Evolutionary conservation across 768 basidiomycete genomes (phyloP).

Genomic region (Leccinum variicolor): DNA sequence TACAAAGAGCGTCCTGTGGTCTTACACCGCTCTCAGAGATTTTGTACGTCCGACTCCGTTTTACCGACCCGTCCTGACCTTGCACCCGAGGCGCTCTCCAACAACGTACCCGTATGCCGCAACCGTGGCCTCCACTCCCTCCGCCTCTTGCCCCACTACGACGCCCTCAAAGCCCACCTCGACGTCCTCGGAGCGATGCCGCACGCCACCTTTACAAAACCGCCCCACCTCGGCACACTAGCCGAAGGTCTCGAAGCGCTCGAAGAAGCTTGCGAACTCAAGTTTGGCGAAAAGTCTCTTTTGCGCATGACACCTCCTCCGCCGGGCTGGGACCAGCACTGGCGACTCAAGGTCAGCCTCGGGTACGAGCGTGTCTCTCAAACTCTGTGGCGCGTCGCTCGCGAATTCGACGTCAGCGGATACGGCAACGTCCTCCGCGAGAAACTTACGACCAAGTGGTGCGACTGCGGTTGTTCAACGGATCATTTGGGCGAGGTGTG

Average conservation of each 20-base stretch:
- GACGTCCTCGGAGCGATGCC: slow-evolving; percentile 58
- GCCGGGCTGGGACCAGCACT: slow-evolving; percentile 52
- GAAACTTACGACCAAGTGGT: slow-evolving; percentile 74
- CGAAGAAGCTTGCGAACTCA: slow-evolving; percentile 62
- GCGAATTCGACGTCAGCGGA: slow-evolving; percentile 70
- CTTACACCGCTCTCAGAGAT: slow-evolving; percentile 71
- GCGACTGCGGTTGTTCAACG: slow-evolving; percentile 77
- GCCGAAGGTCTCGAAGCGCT: slow-evolving; percentile 57
- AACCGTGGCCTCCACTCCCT: slow-evolving; percentile 66
- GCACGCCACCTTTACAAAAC: slow-evolving; percentile 56
- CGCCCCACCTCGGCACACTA: slow-evolving; percentile 59
- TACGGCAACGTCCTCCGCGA: slow-evolving; percentile 68
- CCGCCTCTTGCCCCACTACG: slow-evolving; percentile 58
- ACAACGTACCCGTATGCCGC: slow-evolving; percentile 62
- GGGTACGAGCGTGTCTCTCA: slow-evolving; percentile 65
- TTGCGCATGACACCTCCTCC: slow-evolving; percentile 29
- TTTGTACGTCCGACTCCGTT: slow-evolving; percentile 49
- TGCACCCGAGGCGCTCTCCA: slow-evolving; percentile 56
- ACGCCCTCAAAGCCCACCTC: slow-evolving; percentile 58
- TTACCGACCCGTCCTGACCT: neutral
- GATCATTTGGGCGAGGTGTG: slow-evolving; percentile 77
- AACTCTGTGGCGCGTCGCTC: slow-evolving; percentile 66
- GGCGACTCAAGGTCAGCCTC: slow-evolving; percentile 55
- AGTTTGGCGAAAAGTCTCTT: slow-evolving; percentile 41
- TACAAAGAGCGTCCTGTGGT: slow-evolving; percentile 78